A percentile compares a stretch with the other conserved stretches of the same genome.
These are phyloP conservation scores for Raddia distichophylla DNA, from an alignment of 176 grass and related monocot genomes.

Conservation along the genomic window DNA sequence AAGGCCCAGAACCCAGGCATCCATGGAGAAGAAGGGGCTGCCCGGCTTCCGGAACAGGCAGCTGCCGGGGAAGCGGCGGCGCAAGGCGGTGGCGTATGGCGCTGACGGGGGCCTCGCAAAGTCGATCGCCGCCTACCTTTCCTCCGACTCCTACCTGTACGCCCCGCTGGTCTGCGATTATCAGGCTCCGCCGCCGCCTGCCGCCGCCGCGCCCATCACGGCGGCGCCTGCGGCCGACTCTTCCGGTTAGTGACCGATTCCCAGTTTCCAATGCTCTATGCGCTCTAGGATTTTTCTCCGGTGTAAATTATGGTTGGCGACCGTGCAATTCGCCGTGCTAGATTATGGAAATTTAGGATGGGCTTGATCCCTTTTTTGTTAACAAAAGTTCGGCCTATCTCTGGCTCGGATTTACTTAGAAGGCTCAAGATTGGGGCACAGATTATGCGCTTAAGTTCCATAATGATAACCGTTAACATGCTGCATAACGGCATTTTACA, in stretches of 20 bases:
- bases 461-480: not conserved
- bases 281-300: not conserved
- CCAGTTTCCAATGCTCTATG: not conserved
- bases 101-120: not conserved
- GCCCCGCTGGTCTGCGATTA: slow-evolving; percentile 35
- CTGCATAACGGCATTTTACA: not conserved
- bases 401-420: not conserved
- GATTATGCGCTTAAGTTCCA: not conserved
- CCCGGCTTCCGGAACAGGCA: slow-evolving; percentile 42
- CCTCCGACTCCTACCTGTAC: slow-evolving; percentile 50
- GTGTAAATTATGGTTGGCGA: not conserved
- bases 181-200: not conserved
- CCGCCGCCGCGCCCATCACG: not conserved
- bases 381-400: not conserved
- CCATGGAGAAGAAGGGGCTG: slow-evolving; percentile 51
- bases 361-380: not conserved
- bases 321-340: not conserved
- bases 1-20: not conserved
- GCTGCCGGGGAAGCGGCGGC: not conserved
- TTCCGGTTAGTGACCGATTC: slow-evolving; percentile 31
- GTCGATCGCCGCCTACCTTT: slow-evolving; percentile 41
- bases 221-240: not conserved
- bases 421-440: not conserved
- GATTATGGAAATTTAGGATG: not conserved
- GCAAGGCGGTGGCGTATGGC: not conserved